phyloP scores from a whole-genome alignment of 129 eudicot species.

The Dittrichia graveolens region DNA sequence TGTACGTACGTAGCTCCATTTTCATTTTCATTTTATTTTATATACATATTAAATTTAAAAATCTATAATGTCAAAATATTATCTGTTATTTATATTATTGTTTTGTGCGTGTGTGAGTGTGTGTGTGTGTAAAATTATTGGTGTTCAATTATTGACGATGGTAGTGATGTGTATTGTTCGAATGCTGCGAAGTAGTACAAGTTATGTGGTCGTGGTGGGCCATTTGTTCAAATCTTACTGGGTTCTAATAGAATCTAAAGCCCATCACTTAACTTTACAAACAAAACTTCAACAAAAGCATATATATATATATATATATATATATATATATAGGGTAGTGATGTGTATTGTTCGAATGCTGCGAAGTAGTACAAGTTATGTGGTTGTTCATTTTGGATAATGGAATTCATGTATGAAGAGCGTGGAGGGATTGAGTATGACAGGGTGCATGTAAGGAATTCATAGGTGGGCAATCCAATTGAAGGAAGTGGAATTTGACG shows the following conservation, averaged over 20 bases:
- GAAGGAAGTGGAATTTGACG: no score
- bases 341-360: no score
- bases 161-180: constrained; percentile 12
- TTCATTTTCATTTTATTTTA: no score
- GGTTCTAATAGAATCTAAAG: constrained; percentile 31
- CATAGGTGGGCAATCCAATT: no score
- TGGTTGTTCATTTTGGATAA: no score
- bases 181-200: constrained; percentile 31
- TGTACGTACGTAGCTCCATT: no score
- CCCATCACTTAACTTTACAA: constrained; percentile 31
- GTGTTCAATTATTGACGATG: constrained; percentile 28
- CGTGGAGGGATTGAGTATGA: no score
- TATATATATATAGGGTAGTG: no score
- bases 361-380: no score
- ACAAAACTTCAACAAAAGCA: neutral
- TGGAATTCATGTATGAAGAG: no score
- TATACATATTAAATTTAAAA: neutral
- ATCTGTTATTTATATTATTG: neutral
- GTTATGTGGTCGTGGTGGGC: constrained; percentile 31
- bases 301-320: no score
- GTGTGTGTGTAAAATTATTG: neutral
- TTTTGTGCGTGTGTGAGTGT: neutral
- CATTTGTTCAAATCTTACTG: constrained; percentile 32
- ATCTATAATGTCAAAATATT: neutral
- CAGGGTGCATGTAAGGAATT: no score